phyloP scores from a whole-genome alignment of 768 basidiomycete species.

The Lactifluus pinguis region DNA sequence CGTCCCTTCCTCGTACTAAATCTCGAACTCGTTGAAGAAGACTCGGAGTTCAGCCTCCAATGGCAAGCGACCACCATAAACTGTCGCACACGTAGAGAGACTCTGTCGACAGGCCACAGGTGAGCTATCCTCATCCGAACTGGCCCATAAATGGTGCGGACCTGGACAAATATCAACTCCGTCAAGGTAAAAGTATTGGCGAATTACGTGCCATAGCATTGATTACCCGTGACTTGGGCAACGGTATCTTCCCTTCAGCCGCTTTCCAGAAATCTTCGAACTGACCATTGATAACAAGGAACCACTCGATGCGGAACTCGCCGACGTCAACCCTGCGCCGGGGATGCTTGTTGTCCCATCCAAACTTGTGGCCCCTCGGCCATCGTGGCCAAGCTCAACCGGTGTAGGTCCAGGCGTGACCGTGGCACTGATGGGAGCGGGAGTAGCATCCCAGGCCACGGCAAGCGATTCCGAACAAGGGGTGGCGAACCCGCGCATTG shows the following conservation, averaged over 20 bases:
- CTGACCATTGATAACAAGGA: conserved; percentile 84
- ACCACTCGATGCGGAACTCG: conserved; percentile 70
- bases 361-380: conserved; percentile 63
- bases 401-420: conserved; percentile 50
- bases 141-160: conserved; percentile 84
- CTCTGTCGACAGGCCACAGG: conserved; percentile 82
- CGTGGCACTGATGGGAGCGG: conserved; percentile 34
- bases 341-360: conserved; percentile 94
- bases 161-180: conserved; percentile 28
- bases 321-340: conserved; percentile 48
- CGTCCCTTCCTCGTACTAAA: conserved; percentile 65
- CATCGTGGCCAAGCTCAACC: conserved; percentile 73
- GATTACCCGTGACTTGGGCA: conserved; percentile 72
- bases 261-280: conserved; percentile 59
- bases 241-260: conserved; percentile 36
- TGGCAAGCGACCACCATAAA: conserved; percentile 89
- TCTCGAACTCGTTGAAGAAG: conserved; percentile 68
- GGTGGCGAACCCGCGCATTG: conserved; percentile 64
- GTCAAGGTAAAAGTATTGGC: neutral
- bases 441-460: conserved; percentile 39
- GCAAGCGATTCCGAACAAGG: conserved; percentile 65
- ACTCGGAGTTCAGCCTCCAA: conserved; percentile 80
- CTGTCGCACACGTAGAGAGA: conserved; percentile 69
- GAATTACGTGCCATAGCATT: conserved; percentile 36
- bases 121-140: conserved; percentile 65